Percentiles rank a stretch among this genome's conserved stretches.
Evolutionary conservation across 805 yeast genomes (phyloP).

Genomic region (Nakazawaea molendinolei): DNA sequence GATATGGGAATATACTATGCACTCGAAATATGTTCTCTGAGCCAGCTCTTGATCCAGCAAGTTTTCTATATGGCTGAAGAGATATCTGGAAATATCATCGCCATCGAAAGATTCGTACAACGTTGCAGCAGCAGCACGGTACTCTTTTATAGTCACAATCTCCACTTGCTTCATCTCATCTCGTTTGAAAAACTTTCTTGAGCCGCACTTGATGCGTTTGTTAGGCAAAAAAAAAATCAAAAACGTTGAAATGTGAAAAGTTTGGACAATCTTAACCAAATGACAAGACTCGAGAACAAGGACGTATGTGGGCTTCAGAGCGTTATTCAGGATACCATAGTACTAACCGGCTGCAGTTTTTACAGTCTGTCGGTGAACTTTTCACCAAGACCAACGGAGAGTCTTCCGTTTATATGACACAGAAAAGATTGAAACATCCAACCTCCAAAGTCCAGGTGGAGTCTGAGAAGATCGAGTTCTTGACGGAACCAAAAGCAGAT

Average conservation of each 20-base stretch:
- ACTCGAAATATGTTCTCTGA: conserved; percentile 38
- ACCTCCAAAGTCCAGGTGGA: conserved; percentile 15
- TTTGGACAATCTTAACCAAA: not conserved
- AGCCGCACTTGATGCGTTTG: no score
- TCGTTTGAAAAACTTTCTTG: no score
- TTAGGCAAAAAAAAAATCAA: not conserved
- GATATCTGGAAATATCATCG: conserved; percentile 23
- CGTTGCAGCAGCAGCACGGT: conserved; percentile 26
- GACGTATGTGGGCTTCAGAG: conserved; percentile 7
- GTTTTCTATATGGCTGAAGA: conserved; percentile 24
- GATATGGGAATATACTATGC: conserved; percentile 44
- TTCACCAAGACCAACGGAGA: conserved; percentile 15
- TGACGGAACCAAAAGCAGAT: conserved; percentile 7
- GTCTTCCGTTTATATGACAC: conserved; percentile 53
- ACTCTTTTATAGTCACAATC: conserved; percentile 20
- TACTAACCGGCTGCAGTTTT: conserved; percentile 4
- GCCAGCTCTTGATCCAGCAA: conserved; percentile 22
- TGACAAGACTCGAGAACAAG: conserved; percentile 7
- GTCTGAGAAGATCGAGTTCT: conserved; percentile 9
- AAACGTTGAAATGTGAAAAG: not conserved
- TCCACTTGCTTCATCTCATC: conserved; percentile 16
- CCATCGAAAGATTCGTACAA: conserved; percentile 25
- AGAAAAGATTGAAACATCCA: conserved; percentile 38
- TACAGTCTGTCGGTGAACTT: conserved; percentile 4
- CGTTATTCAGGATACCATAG: not conserved